Evolutionary conservation across 192 early-diverging fungal genomes (phyloP), one percentile per base, ranked within the genome.

Genomic region (Globomyces pollinis-pini): DNA sequence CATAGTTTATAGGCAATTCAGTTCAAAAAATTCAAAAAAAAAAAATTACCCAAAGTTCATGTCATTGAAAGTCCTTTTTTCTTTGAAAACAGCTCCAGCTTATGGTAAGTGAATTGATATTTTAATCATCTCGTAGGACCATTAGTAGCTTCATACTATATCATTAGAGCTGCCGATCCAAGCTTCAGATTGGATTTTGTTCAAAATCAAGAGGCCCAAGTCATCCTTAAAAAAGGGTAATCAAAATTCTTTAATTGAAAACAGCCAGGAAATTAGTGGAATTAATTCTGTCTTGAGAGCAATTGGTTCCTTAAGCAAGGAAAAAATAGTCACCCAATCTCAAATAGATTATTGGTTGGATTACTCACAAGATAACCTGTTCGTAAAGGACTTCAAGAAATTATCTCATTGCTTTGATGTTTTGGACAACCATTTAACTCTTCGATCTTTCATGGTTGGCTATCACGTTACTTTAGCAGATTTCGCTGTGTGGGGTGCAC

Each of bases 401-500:
- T 71, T 93, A 30, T 84, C 84, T 45, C 69, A 55, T 18, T 78
- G 80, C 35, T 84, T 91, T 38, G 78, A 72, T 26, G 67, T 80
- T 59, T 68, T 95, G 26, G 84, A 98, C 78, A 81, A 86, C 49
- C 85, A 91, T 61, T 74, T 98, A 62, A 82, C 77, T 38, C 73
- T 94, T 68, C 81, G 91, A 28, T 86, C 88, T 34, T 94, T 80
- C 56, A 66, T 91, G 50, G 81, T 84, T 36, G 92, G 90, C 1
- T 90, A 96, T 71, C 58, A 72, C 21, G 52, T 80, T 45, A 79
- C 90, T 3, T 71, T 81, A 1, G 93, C 90, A 15, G 94, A 98
- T 71, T 83, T 87, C 16, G 85, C 85, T 15, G 54, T 88, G 47
- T 98, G 92, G 91, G 93, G 90, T 38, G 86, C 88, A 15, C 66